Conservation (phyloP, 2,329 filamentous ascomycete species). For the Neopestalotiopsis rosae region DNA sequence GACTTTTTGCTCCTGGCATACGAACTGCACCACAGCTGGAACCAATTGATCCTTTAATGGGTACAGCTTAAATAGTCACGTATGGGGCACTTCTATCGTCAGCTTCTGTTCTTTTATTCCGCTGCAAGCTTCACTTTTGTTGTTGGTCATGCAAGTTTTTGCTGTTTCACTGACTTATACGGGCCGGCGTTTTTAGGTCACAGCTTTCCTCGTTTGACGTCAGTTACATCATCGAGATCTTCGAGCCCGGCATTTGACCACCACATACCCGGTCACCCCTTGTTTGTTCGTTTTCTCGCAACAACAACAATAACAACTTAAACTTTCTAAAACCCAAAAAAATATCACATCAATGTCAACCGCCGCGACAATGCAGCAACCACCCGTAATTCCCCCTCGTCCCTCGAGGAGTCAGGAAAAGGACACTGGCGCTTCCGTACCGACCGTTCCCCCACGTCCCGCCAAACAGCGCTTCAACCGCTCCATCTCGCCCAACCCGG, state of each 20-base stretch:
- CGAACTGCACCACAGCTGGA: neutral
- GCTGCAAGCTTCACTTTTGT: slow-evolving; percentile 6
- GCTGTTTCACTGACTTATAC: slow-evolving; percentile 9
- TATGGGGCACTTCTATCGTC: slow-evolving; percentile 27
- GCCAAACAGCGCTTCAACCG: slow-evolving; percentile 66
- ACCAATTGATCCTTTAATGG: slow-evolving; percentile 3
- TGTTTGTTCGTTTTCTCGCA: neutral
- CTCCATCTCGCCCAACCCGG: slow-evolving; percentile 76
- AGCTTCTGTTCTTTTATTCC: slow-evolving; percentile 19
- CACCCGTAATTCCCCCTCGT: slow-evolving; percentile 62
- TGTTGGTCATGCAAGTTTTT: neutral
- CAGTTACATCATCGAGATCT: slow-evolving; percentile 19
- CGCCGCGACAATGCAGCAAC: slow-evolving; percentile 52
- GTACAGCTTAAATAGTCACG: slow-evolving; percentile 25
- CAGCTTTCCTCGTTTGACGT: slow-evolving; percentile 15
- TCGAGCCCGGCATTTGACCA: slow-evolving; percentile 19
- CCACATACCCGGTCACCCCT: neutral
- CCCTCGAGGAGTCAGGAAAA: slow-evolving; percentile 57
- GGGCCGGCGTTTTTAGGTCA: slow-evolving; percentile 14
- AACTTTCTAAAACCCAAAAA: slow-evolving; percentile 1
- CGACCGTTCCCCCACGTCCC: slow-evolving; percentile 82
- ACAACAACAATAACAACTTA: slow-evolving; percentile 1
- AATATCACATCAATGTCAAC: slow-evolving; percentile 28
- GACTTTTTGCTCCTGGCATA: slow-evolving; percentile 8
- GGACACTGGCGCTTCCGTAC: slow-evolving; percentile 49